Evolutionary conservation across 257 asterid species (phyloP).

Genomic region (Gentiana macrophylla): DNA sequence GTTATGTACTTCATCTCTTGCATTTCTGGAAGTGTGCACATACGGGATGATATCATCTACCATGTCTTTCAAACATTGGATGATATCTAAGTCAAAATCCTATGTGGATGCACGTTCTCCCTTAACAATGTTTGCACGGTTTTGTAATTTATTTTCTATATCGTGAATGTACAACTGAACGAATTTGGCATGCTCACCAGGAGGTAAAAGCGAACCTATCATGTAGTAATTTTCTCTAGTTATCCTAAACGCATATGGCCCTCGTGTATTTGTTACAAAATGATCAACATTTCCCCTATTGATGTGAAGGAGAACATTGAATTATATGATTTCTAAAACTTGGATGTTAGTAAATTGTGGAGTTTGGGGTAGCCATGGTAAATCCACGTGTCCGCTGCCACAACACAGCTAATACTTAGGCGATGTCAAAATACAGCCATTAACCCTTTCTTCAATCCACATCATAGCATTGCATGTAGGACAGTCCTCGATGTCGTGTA

Average conservation of each 20-base stretch:
- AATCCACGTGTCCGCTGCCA: no score
- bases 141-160: not conserved
- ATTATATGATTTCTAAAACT: not conserved
- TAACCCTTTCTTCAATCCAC: no score
- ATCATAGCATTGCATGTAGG: no score
- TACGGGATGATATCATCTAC: not conserved
- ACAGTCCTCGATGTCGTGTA: no score
- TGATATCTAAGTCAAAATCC: not conserved
- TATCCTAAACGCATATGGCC: not conserved
- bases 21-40: not conserved
- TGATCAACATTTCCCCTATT: no score
- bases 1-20: not conserved
- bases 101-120: not conserved
- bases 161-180: not conserved
- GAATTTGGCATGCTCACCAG: not conserved
- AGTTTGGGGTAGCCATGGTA: no score
- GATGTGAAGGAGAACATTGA: no score
- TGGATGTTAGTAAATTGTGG: no score
- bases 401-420: no score
- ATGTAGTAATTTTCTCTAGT: not conserved
- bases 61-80: not conserved
- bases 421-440: no score
- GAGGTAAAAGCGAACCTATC: no score
- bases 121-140: not conserved
- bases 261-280: not conserved